Evolutionary conservation across 805 yeast genomes (phyloP).

Genomic region (Candida jianshihensis): DNA sequence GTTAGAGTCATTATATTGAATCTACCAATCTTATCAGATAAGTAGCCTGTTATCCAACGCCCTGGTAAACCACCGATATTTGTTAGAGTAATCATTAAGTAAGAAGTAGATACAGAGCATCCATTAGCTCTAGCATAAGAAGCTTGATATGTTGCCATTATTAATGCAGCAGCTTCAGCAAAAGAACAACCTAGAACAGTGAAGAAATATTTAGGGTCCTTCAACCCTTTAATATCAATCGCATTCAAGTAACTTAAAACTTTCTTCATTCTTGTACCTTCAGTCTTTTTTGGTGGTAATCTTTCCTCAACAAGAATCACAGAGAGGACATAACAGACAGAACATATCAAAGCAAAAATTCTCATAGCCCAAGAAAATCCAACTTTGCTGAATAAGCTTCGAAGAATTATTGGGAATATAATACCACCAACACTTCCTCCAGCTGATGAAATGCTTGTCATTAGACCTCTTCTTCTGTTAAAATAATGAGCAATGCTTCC

Average conservation of each 20-base stretch:
- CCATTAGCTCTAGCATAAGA: constrained; percentile 32
- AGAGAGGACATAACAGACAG: constrained; percentile 30
- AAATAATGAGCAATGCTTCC: constrained; percentile 66
- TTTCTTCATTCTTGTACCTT: constrained; percentile 20
- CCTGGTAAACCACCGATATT: constrained; percentile 28
- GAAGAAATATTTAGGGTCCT: constrained; percentile 37
- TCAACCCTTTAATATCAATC: constrained; percentile 32
- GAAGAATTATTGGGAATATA: constrained; percentile 47
- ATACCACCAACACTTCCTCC: constrained; percentile 59
- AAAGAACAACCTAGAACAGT: constrained; percentile 36
- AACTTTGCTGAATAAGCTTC: constrained; percentile 39
- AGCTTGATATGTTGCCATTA: constrained; percentile 41
- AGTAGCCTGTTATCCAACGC: constrained; percentile 26
- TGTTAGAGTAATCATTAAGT: constrained; percentile 34
- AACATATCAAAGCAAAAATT: constrained; percentile 41
- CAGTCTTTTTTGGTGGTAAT: constrained; percentile 21
- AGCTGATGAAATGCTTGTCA: constrained; percentile 41
- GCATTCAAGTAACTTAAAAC: constrained; percentile 12
- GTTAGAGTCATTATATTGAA: constrained; percentile 38
- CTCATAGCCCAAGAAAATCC: constrained; percentile 60
- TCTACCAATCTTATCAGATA: constrained; percentile 35
- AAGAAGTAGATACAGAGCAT: constrained; percentile 25
- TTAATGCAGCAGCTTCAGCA: constrained; percentile 40
- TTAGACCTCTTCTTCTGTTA: constrained; percentile 48
- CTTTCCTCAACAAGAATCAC: constrained; percentile 35